Percentiles rank a stretch among this genome's conserved stretches.
Evolutionary conservation across 2,329 filamentous ascomycete genomes (phyloP).

Genomic region (Trichoderma sp.): DNA sequence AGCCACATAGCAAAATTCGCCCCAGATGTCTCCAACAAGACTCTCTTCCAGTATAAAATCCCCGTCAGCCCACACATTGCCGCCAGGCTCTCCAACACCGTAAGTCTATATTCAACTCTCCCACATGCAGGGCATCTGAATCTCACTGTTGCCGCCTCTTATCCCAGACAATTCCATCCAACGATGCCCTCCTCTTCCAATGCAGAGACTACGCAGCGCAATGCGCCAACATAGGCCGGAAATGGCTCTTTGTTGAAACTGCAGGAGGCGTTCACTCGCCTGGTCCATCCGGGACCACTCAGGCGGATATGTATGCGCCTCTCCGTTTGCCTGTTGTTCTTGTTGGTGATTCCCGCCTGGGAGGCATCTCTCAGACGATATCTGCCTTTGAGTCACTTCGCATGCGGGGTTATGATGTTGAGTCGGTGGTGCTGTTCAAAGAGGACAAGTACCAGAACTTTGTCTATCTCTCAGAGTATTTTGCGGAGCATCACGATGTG

Average conservation of each 20-base stretch:
- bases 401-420: slow-evolving; percentile 77
- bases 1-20: slow-evolving; percentile 67
- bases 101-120: slow-evolving; percentile 30
- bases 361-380: slow-evolving; percentile 79
- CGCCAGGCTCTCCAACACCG: slow-evolving; percentile 51
- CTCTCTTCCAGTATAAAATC: slow-evolving; percentile 71
- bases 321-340: slow-evolving; percentile 73
- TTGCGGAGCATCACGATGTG: slow-evolving; percentile 59
- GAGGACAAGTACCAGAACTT: slow-evolving; percentile 68
- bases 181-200: slow-evolving; percentile 51
- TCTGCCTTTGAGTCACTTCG: slow-evolving; percentile 77
- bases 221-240: slow-evolving; percentile 46
- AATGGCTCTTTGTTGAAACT: slow-evolving; percentile 75
- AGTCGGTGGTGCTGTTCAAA: slow-evolving; percentile 68
- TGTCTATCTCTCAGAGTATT: slow-evolving; percentile 68
- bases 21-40: slow-evolving; percentile 49
- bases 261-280: slow-evolving; percentile 82
- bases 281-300: slow-evolving; percentile 71
- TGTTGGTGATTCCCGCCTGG: slow-evolving; percentile 72
- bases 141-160: background rate
- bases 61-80: slow-evolving; percentile 79
- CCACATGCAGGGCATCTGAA: slow-evolving; percentile 8
- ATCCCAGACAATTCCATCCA: slow-evolving; percentile 51
- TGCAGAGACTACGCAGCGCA: slow-evolving; percentile 42
- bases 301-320: slow-evolving; percentile 76